Conservation (phyloP, 192 early-diverging fungal species). For the Coemansia sp. region DNA sequence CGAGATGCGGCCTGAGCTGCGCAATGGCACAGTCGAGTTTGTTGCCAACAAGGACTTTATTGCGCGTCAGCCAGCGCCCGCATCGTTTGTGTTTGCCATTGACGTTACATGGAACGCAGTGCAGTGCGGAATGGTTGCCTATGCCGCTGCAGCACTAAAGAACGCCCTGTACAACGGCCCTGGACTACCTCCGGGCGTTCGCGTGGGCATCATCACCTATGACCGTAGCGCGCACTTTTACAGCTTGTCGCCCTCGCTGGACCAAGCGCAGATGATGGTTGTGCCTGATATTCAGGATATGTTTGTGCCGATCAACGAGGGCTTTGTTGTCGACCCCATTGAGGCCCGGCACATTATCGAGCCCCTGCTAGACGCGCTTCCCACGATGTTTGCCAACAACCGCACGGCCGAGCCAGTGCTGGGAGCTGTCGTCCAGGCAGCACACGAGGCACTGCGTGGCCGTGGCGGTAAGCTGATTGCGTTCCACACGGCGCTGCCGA, state of each 20-base stretch:
- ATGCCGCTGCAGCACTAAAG: conserved; percentile 68
- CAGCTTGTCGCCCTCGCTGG: conserved; percentile 79
- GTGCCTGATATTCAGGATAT: conserved; percentile 90
- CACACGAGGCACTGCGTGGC: conserved; percentile 70
- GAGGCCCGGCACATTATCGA: conserved; percentile 83
- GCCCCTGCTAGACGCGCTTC: conserved; percentile 78
- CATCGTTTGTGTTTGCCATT: conserved; percentile 88
- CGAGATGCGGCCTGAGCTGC: conserved; percentile 85
- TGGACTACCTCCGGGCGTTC: conserved; percentile 60
- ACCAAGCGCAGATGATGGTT: conserved; percentile 94
- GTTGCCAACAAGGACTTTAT: conserved; percentile 74
- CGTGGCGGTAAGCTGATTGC: conserved; percentile 86
- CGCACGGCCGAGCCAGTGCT: conserved; percentile 75
- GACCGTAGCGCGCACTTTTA: conserved; percentile 95
- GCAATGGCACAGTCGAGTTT: conserved; percentile 90
- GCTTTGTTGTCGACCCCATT: conserved; percentile 85
- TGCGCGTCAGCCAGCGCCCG: conserved; percentile 65
- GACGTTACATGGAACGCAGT: conserved; percentile 91
- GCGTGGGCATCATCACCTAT: conserved; percentile 88
- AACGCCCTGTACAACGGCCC: conserved; percentile 67
- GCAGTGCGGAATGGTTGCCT: conserved; percentile 79
- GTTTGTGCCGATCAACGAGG: conserved; percentile 92
- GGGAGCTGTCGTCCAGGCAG: conserved; percentile 80
- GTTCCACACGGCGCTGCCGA: conserved; percentile 90
- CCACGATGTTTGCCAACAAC: conserved; percentile 81